Evolutionary conservation across 345 rosid species (phyloP).

Genomic region (Pseudoturritis turrita): DNA sequence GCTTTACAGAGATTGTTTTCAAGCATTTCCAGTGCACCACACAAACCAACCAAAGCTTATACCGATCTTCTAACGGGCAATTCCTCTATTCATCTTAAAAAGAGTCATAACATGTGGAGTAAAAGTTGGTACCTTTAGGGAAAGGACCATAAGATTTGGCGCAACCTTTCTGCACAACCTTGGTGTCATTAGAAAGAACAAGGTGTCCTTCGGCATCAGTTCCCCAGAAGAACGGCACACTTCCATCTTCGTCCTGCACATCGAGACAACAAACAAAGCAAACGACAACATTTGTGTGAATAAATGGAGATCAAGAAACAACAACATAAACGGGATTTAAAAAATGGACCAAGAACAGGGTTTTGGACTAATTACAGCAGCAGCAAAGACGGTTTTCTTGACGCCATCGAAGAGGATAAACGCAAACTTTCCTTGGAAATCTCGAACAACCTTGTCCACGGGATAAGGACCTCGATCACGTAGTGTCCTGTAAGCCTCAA

Average conservation of each 20-base stretch:
- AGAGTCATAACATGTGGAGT: not conserved
- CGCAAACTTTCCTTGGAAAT: constrained; percentile 63
- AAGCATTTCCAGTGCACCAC: not conserved
- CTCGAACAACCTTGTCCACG: constrained; percentile 70
- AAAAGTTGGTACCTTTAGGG: constrained; percentile 68
- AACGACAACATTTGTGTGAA: not conserved
- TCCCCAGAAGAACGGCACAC: constrained; percentile 92
- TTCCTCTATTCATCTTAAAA: not conserved
- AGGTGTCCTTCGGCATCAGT: constrained; percentile 73
- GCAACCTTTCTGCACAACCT: constrained; percentile 47
- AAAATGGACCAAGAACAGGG: not conserved
- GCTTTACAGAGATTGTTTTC: not conserved
- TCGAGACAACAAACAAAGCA: not conserved
- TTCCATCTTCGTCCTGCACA: constrained; percentile 79
- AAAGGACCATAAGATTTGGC: constrained; percentile 61
- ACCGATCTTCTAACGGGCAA: not conserved
- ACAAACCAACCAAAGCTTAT: not conserved
- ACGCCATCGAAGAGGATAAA: constrained; percentile 54
- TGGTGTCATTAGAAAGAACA: constrained; percentile 53
- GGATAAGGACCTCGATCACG: constrained; percentile 85
- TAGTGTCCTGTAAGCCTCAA: constrained; percentile 56
- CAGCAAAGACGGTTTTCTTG: constrained; percentile 47
- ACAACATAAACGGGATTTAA: too few relatives aligned
- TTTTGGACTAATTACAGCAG: constrained; percentile 33
- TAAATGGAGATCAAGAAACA: not conserved